Base-by-base conservation (phyloP, 108 stramenopile species). In the Skeletonema potamos region DNA sequence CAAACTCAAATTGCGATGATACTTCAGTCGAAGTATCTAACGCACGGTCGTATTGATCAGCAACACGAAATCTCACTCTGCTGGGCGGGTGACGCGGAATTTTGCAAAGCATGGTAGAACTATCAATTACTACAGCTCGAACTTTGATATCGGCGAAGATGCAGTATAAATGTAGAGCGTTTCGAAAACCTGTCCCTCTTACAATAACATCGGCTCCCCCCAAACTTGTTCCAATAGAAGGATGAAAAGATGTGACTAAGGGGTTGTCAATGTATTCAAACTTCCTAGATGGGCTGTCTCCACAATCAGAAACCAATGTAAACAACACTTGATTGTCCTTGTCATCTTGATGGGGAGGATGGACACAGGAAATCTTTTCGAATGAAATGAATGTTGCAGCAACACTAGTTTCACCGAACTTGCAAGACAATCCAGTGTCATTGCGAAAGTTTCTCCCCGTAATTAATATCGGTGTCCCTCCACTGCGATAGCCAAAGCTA, bases 1-100 rank as follows among this genome's bases (percentile, higher is more conserved):
- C 27, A 55, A 66, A 76, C 13, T 59, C 51, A 66, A 76, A 81
- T 7, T 29, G 36, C 27, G 68, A 15, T 0, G 12, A 5, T 5
- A 27, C 37, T 36, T 15, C 44, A 13, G 28, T 30, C 15, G 46
- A 26, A 8, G 58, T 61, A 7, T 56, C 33, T n/a, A 37, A 0
- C 0, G 54, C 26, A 22, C 62, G 61, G 9, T 71, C 48, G 44
- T 65, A 58, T 62, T 71, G 64, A 65, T 79, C 77, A 32, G 56
- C 39, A 46, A 79, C 29, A 37, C 60, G 37, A 54, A 83, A 68
- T 27, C 41, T 26, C 7, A 79, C 72, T 29, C 12, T 54, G 11
- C 77, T 77, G 10, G 55, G 66, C 15, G 76, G 73, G 54, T 77
- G 73, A 24, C 59, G 44, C 36, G 82, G 82, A 28, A 74, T 75